phyloP scores from a whole-genome alignment of 306 rosid species.

The Sechiopsis laciniata region DNA sequence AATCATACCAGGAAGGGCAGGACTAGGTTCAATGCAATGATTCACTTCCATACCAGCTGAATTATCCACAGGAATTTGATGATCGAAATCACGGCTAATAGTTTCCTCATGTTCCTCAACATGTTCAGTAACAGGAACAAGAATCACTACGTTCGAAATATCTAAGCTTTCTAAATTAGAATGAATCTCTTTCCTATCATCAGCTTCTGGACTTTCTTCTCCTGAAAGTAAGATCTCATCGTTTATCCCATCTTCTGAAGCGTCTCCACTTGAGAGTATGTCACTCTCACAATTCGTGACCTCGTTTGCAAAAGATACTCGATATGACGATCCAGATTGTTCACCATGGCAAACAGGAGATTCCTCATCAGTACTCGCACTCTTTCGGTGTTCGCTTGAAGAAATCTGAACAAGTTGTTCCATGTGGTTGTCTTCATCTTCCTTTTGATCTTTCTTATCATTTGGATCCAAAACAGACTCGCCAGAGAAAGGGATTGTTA shows the following conservation, averaged over 20 bases:
- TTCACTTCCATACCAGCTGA: constrained; percentile 30
- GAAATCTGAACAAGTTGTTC: constrained; percentile 30
- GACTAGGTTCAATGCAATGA: constrained; percentile 40
- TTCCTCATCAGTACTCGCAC: constrained; percentile 28
- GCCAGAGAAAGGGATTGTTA: constrained; percentile 14
- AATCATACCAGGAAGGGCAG: constrained; percentile 27
- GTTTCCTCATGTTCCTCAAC: constrained; percentile 30
- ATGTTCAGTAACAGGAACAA: constrained; percentile 33
- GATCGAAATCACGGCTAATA: constrained; percentile 25
- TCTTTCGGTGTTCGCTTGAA: constrained; percentile 35
- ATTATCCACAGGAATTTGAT: constrained; percentile 29
- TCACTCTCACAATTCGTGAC: neutral
- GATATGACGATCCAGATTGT: constrained; percentile 34
- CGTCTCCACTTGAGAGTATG: constrained; percentile 16
- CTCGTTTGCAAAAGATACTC: constrained; percentile 28
- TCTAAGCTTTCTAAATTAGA: constrained; percentile 36
- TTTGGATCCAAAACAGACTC: constrained; percentile 23
- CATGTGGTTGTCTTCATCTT: constrained; percentile 18
- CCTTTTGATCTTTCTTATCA: constrained; percentile 14
- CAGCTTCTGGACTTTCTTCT: constrained; percentile 32
- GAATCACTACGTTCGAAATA: constrained; percentile 25
- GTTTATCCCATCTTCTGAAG: constrained; percentile 26
- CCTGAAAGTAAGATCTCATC: constrained; percentile 23
- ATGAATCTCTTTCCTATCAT: constrained; percentile 25
- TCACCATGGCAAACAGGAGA: constrained; percentile 26